phyloP scores from a whole-genome alignment of 495 filamentous ascomycete species.

The Cercophora scortea region DNA sequence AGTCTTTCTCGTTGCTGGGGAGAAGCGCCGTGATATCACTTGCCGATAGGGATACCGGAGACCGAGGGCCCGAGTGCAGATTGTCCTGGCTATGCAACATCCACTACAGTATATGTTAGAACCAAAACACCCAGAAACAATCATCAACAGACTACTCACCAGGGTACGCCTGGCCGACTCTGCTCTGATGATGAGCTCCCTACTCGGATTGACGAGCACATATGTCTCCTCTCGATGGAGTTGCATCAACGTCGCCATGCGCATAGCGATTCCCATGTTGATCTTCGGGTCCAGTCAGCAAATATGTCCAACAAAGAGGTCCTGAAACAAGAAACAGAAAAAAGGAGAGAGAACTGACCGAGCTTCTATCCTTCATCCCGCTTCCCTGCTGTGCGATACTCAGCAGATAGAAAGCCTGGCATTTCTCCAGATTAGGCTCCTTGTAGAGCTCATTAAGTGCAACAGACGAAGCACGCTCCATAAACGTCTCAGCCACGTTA shows the following conservation, averaged over 20 bases:
- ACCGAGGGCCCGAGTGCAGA: conserved; percentile 38
- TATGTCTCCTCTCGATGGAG: conserved; percentile 47
- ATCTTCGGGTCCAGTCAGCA: conserved; percentile 30
- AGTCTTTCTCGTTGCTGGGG: conserved; percentile 40
- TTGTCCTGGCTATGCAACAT: conserved; percentile 48
- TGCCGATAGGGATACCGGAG: conserved; percentile 37
- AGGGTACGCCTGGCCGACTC: conserved; percentile 41
- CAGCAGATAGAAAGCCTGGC: conserved; percentile 44
- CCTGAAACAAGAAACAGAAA: not conserved
- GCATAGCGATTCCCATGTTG: conserved; percentile 43
- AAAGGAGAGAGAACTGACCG: conserved; percentile 21
- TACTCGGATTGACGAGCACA: conserved; percentile 21
- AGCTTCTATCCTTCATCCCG: conserved; percentile 38
- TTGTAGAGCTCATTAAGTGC: conserved; percentile 40
- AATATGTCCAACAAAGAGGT: too few species aligned
- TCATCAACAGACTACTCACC: conserved; percentile 20
- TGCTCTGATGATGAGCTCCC: conserved; percentile 31
- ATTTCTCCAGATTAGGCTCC: conserved; percentile 40
- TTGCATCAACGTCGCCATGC: conserved; percentile 42
- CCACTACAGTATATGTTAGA: conserved; percentile 22
- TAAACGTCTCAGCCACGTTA: conserved; percentile 40
- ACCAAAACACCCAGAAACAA: conserved; percentile 4
- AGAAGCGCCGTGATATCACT: conserved; percentile 43
- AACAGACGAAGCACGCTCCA: conserved; percentile 35
- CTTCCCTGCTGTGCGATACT: conserved; percentile 46